phyloP scores from a whole-genome alignment of 176 grass and related monocot species.

The Oryza meyeriana region DNA sequence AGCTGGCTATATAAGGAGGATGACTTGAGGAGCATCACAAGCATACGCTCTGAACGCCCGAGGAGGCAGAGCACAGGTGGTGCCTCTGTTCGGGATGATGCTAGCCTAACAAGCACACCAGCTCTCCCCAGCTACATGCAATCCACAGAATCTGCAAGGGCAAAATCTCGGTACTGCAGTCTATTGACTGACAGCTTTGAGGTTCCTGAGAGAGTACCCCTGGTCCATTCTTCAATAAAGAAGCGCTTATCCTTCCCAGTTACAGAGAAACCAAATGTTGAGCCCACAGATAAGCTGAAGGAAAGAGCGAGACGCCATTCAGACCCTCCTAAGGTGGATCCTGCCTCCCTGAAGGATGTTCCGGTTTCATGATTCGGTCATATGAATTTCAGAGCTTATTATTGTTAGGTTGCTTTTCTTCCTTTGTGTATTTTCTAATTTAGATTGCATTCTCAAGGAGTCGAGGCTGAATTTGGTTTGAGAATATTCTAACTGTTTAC shows the following conservation, averaged over 20 bases:
- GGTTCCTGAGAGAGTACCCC: conserved; percentile 50
- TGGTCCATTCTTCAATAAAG: conserved; percentile 51
- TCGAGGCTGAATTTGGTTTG: conserved; percentile 32
- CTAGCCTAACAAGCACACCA: conserved; percentile 62
- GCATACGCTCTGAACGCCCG: conserved; percentile 65
- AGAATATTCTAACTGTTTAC: conserved; percentile 36
- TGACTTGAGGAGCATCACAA: conserved; percentile 77
- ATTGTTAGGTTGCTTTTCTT: conserved; percentile 25
- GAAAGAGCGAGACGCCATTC: conserved; percentile 53
- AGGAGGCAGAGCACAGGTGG: conserved; percentile 72
- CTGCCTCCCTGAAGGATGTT: conserved; percentile 52
- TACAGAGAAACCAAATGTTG: conserved; percentile 31
- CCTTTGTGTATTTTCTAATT: conserved; percentile 32
- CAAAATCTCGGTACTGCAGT: conserved; percentile 57
- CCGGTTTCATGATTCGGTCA: conserved; percentile 27
- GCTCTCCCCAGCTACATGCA: conserved; percentile 85
- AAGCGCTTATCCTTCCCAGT: conserved; percentile 82
- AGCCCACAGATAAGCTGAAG: conserved; percentile 25
- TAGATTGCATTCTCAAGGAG: conserved; percentile 23
- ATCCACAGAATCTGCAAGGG: conserved; percentile 80
- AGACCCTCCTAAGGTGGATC: conserved; percentile 65
- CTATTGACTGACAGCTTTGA: conserved; percentile 48
- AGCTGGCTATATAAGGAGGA: conserved; percentile 61
- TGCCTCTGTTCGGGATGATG: conserved; percentile 63
- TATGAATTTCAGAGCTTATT: conserved; percentile 13